Conservation (phyloP, 164 flowering plant genomes). For the Annona squamosa region DNA sequence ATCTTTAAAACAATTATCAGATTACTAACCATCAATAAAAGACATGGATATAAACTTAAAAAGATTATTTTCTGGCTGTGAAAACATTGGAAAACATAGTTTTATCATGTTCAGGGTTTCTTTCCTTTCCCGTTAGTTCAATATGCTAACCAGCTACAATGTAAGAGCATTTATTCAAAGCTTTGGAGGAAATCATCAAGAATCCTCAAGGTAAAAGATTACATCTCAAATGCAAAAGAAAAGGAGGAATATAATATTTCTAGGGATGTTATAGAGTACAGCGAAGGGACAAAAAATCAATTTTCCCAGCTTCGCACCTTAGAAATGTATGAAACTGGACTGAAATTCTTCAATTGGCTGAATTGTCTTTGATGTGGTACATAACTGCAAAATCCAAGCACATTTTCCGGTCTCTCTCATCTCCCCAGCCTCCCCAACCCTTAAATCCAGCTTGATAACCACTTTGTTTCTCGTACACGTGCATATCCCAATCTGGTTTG, state of each 20-base stretch:
- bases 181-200: background rate
- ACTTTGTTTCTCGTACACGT: conserved; percentile 34
- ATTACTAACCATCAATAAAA: too few relatives aligned
- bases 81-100: too few relatives aligned
- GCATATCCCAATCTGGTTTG: conserved; percentile 53
- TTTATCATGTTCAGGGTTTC: too few relatives aligned
- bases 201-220: background rate
- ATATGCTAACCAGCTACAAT: background rate
- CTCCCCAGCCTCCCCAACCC: conserved; percentile 99
- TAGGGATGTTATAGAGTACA: background rate
- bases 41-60: too few relatives aligned
- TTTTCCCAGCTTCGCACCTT: background rate
- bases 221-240: conserved; percentile 1
- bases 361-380: conserved; percentile 32
- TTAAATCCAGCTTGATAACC: conserved; percentile 90
- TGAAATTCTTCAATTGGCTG: conserved; percentile 8
- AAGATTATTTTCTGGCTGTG: too few relatives aligned
- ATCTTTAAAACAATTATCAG: too few relatives aligned
- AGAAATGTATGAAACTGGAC: background rate
- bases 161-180: background rate
- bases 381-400: conserved; percentile 71
- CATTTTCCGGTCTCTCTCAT: conserved; percentile 62
- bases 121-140: too few relatives aligned
- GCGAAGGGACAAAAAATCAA: background rate
- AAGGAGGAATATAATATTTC: background rate